Evolutionary conservation across 2,329 filamentous ascomycete genomes (phyloP).

Genomic region (Lasiodiplodia sp.): DNA sequence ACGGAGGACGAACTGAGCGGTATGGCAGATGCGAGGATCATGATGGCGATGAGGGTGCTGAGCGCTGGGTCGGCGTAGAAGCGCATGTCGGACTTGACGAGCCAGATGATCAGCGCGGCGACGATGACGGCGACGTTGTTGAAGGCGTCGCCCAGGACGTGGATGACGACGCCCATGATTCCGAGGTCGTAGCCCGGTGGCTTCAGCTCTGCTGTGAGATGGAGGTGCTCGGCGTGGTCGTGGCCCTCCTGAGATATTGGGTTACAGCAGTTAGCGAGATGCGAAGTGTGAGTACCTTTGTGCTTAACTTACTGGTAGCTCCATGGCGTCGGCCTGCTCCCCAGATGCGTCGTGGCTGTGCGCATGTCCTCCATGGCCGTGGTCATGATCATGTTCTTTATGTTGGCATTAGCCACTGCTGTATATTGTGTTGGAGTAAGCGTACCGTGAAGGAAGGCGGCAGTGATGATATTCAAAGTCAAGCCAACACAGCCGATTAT

Average conservation of each 20-base stretch:
- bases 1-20: slow-evolving; percentile 55
- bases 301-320: neutral
- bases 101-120: slow-evolving; percentile 73
- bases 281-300: too few species aligned
- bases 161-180: slow-evolving; percentile 73
- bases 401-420: neutral
- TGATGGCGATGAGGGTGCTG: slow-evolving; percentile 73
- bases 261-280: neutral
- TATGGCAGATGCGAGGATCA: slow-evolving; percentile 71
- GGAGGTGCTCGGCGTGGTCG: slow-evolving; percentile 38
- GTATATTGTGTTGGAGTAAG: slow-evolving; percentile 30
- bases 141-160: slow-evolving; percentile 74
- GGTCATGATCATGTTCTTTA: neutral
- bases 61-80: slow-evolving; percentile 77
- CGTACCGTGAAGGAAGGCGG: slow-evolving; percentile 69
- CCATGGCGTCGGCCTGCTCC: neutral
- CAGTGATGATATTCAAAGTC: slow-evolving; percentile 71
- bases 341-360: neutral
- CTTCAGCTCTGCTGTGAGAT: slow-evolving; percentile 37
- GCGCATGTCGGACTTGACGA: slow-evolving; percentile 61
- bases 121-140: slow-evolving; percentile 81
- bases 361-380: neutral
- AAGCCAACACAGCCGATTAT: slow-evolving; percentile 74
- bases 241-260: slow-evolving; percentile 31
- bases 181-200: slow-evolving; percentile 63